Evolutionary conservation across 1,139 yeast genomes (phyloP).

Genomic region (Taiozyma onychis): DNA sequence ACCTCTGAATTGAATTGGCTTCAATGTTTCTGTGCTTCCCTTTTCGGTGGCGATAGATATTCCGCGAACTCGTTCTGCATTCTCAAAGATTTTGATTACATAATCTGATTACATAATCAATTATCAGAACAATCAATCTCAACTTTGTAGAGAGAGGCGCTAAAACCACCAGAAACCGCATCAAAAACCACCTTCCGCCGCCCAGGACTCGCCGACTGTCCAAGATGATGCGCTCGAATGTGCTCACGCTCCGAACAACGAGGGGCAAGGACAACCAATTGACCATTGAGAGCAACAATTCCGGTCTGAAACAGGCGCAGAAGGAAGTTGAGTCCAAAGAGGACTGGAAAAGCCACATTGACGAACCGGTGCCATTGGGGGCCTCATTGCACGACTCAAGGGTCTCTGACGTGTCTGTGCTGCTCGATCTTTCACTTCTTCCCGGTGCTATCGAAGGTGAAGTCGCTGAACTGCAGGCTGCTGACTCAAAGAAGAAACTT

Average conservation of each 20-base stretch:
- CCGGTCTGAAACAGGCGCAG: not conserved
- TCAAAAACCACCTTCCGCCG: not conserved
- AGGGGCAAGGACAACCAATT: constrained; percentile 17
- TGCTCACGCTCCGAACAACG: constrained; percentile 22
- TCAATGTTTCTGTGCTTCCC: not conserved
- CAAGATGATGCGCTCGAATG: constrained; percentile 20
- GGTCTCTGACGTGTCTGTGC: constrained; percentile 50
- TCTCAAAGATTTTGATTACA: no score
- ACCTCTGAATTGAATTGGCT: no score
- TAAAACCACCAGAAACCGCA: not conserved
- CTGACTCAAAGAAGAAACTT: constrained; percentile 34
- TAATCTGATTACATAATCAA: not conserved
- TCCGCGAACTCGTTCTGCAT: not conserved
- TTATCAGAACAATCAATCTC: not conserved
- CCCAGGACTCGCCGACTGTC: not conserved
- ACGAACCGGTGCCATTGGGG: constrained; percentile 33
- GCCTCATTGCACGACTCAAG: constrained; percentile 75
- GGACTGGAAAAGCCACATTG: constrained; percentile 5
- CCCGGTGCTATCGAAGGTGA: constrained; percentile 68
- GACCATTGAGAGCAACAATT: constrained; percentile 18
- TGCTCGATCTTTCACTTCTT: constrained; percentile 51
- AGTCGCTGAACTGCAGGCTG: constrained; percentile 53
- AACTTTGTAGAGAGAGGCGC: not conserved
- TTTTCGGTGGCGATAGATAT: constrained; percentile 3
- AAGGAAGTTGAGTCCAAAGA: not conserved